Evolutionary conservation across 2,329 filamentous ascomycete species (phyloP).

Genomic region (Curvularia spicifera): DNA sequence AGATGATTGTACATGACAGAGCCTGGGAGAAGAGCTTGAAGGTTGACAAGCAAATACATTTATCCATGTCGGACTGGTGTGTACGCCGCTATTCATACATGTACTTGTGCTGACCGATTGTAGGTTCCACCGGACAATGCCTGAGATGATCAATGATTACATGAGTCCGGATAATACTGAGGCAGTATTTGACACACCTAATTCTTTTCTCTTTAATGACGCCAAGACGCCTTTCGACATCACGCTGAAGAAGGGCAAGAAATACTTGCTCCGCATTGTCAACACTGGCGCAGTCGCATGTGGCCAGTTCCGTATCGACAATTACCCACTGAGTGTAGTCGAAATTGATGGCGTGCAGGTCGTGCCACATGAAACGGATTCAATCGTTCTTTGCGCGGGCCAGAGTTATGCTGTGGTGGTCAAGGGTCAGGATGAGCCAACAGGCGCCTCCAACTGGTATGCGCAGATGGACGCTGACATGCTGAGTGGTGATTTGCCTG

Average conservation of each 20-base stretch:
- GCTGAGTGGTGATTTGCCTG: constrained; percentile 53
- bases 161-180: constrained; percentile 53
- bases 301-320: constrained; percentile 54
- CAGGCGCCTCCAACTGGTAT: constrained; percentile 64
- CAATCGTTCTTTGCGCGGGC: constrained; percentile 43
- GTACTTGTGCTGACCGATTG: constrained; percentile 22
- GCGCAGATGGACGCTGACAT: constrained; percentile 57
- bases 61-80: constrained; percentile 18
- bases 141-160: constrained; percentile 47
- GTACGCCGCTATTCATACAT: constrained; percentile 5
- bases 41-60: constrained; percentile 22
- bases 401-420: constrained; percentile 34
- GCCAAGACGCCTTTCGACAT: constrained; percentile 28
- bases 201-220: constrained; percentile 17
- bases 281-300: constrained; percentile 58
- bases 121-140: constrained; percentile 17
- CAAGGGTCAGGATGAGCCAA: constrained; percentile 19
- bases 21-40: constrained; percentile 51
- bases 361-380: constrained; percentile 50
- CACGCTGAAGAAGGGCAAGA: constrained; percentile 56
- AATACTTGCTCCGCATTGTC: constrained; percentile 69
- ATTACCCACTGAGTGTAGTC: constrained; percentile 31
- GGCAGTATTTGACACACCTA: constrained; percentile 18
- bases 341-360: constrained; percentile 48
- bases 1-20: constrained; percentile 48